Evolutionary conservation across 805 yeast genomes (phyloP), one percentile per base, ranked within the genome.

Genomic region (Candida rishiriensis): DNA sequence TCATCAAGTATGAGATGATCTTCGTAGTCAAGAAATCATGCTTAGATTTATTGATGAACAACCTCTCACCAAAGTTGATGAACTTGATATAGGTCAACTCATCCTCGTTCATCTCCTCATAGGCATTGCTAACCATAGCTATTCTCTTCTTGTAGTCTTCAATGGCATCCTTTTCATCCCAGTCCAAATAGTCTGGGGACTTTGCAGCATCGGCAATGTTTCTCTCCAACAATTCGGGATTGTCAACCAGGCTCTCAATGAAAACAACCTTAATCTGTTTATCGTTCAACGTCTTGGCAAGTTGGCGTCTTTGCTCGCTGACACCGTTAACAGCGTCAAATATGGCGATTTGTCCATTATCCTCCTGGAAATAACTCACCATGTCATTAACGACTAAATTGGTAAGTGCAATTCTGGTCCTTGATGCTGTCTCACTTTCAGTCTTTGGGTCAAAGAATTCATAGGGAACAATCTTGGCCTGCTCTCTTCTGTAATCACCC

Each of bases 241-340:
- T 87, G 33, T 89, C 88, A 45, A 89, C 83, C 30, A 87, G 72
- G 36, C 93, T 83, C 66, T 93, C 99, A 46, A 93, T 88, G 63
- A 90, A 93, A 42, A 93, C 64, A 26, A 85, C 84, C 62, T 85
- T 90, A 46, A 90, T 82, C 51, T 80, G 79, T 47, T 75, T 69
- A 36, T 69, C 66, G 8, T 70, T 66, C 54, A 91, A 80, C 46
- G 65, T 64, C 30, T 72, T 71, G 26, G 75, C 76, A 33, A 91
- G 65, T 29, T 74, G 76, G 8, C 71, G 55, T 53, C 99, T 74
- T 52, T 83, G 85, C 40, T 74, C 72, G 16, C 83, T 78, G 39
- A 84, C 68, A 6, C 93, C 96, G 61, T 93, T 93, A 40, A 93
- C 85, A 0, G 98, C 98, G 65, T 93, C 99, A 64, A 87, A 93